Conservation (phyloP, 2,329 filamentous ascomycete species). For the Cercospora brassicicola region DNA sequence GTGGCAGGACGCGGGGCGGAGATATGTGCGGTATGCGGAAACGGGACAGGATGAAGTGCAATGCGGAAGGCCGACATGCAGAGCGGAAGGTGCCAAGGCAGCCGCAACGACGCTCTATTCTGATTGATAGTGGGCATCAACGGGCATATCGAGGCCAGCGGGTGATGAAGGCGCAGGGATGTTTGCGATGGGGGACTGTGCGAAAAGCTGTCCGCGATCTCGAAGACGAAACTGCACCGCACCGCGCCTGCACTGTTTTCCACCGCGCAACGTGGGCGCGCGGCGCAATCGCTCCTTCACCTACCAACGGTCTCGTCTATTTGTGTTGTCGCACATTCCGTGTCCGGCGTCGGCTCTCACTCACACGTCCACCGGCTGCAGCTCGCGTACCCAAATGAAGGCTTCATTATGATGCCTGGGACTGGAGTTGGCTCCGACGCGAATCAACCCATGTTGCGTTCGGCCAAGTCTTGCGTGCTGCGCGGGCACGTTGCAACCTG, state of each 20-base stretch:
- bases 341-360: neutral
- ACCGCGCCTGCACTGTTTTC: neutral
- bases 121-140: neutral
- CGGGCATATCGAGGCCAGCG: neutral
- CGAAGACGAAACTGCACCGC: neutral
- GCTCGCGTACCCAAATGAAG: neutral
- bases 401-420: neutral
- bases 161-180: neutral
- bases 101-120: neutral
- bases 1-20: neutral
- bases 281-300: neutral
- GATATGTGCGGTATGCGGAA: neutral
- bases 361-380: neutral
- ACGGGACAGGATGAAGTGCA: neutral
- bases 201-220: neutral
- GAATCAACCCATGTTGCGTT: neutral
- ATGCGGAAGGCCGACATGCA: neutral
- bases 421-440: neutral
- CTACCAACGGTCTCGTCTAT: neutral
- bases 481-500: neutral
- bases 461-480: neutral
- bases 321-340: neutral
- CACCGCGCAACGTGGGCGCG: neutral
- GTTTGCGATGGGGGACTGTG: neutral
- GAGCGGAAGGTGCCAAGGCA: neutral